Conservation (phyloP, 441 rosid species). For the Capsella rubella region DNA sequence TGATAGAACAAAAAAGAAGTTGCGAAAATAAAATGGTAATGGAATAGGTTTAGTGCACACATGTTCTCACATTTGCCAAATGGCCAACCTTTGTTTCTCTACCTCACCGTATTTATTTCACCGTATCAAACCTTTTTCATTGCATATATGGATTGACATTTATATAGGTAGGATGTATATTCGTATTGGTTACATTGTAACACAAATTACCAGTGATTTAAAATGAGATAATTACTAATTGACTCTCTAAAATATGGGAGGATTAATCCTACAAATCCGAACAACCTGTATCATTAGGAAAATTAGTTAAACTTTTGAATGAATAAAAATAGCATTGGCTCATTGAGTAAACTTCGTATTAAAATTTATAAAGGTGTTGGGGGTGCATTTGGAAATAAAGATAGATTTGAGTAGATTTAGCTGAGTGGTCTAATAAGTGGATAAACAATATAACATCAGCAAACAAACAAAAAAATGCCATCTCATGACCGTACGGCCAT, state of each 20-base stretch:
- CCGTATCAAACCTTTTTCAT: background rate
- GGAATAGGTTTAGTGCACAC: slow-evolving; percentile 31
- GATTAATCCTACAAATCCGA: slow-evolving; percentile 12
- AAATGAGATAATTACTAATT: background rate
- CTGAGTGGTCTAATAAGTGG: slow-evolving; percentile 3
- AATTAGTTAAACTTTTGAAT: too few relatives aligned
- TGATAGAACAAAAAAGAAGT: slow-evolving; percentile 6
- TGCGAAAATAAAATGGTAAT: slow-evolving; percentile 12
- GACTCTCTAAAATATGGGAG: background rate
- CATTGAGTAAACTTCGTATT: slow-evolving; percentile 21
- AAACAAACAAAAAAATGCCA: slow-evolving; percentile 41
- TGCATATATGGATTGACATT: background rate
- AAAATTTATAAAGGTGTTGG: background rate
- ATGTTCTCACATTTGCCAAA: slow-evolving; percentile 34
- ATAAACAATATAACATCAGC: slow-evolving; percentile 2
- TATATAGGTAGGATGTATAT: background rate
- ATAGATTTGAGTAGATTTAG: slow-evolving; percentile 1
- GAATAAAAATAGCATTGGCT: background rate
- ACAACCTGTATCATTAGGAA: background rate
- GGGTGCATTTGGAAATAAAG: slow-evolving; percentile 17
- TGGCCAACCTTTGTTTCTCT: slow-evolving; percentile 33
- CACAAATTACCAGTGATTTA: background rate
- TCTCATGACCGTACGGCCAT: slow-evolving; percentile 40
- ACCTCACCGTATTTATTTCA: slow-evolving; percentile 12
- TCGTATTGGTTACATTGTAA: background rate